Evolutionary conservation across 176 grass and related monocot species (phyloP), one percentile per base, ranked within the genome.

Genomic region (Hsuehochloa calcarea): DNA sequence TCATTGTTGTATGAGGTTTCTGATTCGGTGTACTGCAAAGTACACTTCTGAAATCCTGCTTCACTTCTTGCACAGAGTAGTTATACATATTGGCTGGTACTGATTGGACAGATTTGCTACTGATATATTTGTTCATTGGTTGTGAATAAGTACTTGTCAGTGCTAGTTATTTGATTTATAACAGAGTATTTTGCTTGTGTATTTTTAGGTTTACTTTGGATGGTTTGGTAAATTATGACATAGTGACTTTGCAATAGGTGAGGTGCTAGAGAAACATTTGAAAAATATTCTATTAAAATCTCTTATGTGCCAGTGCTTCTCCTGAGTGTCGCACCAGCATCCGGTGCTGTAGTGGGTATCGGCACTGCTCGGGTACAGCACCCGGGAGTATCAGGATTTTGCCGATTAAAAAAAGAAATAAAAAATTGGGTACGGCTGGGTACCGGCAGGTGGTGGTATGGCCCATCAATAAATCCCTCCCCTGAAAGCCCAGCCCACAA

Each of bases 41-140:
- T 44, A 64, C 37, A 88, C 8, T 45, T 83, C 45, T 84, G 66
- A 62, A 64, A 56, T 43, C 45, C 23, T 37, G 80, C 23, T 88
- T 79, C 40, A 27, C 14, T 72, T 72, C 58, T 56, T 84, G 17
- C 26, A 56, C 61, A 45, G 35, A 45, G 17, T 74, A 82, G 22
- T 70, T 85, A 46, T 84, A 37, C 31, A 37, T n/a, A 75, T 68
- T 71, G 65, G 44, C 65, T 37, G 27, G 80, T 52, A 71, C 27
- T 65, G 46, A 63, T 27, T 12, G 8, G 26, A 43, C n/a, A 65
- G 35, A 82, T 81, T 59, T 77, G 35, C 8, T 80, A 56, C 6
- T 64, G 72, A 39, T 82, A 72, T 72, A 51, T 22, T 67, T 67
- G 8, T 60, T 49, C 34, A 38, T 83, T 73, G 45, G 15, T 64